Evolutionary conservation across 2,329 filamentous ascomycete genomes (phyloP).

Genomic region (Verticillium dahliae): DNA sequence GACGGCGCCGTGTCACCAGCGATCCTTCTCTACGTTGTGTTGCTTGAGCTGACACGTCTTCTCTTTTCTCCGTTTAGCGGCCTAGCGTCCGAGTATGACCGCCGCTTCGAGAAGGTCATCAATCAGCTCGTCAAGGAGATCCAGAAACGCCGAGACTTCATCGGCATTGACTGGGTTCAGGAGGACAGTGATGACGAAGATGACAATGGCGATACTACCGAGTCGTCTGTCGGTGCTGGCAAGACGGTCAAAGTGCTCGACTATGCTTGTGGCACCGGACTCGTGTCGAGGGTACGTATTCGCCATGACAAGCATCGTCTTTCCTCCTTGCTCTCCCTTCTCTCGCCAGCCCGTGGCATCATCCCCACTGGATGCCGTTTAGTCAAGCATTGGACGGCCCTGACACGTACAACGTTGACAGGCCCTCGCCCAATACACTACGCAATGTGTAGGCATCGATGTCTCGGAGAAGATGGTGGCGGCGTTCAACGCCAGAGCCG

Average conservation of each 20-base stretch:
- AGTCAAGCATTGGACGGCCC: too few species aligned
- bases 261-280: slow-evolving; percentile 69
- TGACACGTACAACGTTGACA: slow-evolving; percentile 17
- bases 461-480: slow-evolving; percentile 65
- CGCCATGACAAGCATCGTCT: too few species aligned
- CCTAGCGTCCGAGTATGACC: slow-evolving; percentile 49
- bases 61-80: slow-evolving; percentile 28
- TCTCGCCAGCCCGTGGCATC: background rate
- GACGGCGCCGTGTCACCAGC: background rate
- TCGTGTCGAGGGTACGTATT: slow-evolving; percentile 52
- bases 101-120: slow-evolving; percentile 46
- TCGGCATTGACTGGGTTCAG: slow-evolving; percentile 50
- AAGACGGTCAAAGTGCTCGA: slow-evolving; percentile 53
- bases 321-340: background rate
- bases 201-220: slow-evolving; percentile 16
- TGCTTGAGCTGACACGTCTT: background rate
- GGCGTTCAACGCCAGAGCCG: slow-evolving; percentile 56
- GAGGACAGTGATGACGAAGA: slow-evolving; percentile 29
- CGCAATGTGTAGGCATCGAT: slow-evolving; percentile 61
- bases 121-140: slow-evolving; percentile 49
- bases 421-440: slow-evolving; percentile 56
- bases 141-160: slow-evolving; percentile 47
- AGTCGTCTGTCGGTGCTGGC: background rate
- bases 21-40: background rate
- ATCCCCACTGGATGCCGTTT: too few species aligned